Percentiles rank a stretch among this genome's conserved stretches.
phyloP scores from a whole-genome alignment of 148 eudicot species.

The Talinum fruticosum region DNA sequence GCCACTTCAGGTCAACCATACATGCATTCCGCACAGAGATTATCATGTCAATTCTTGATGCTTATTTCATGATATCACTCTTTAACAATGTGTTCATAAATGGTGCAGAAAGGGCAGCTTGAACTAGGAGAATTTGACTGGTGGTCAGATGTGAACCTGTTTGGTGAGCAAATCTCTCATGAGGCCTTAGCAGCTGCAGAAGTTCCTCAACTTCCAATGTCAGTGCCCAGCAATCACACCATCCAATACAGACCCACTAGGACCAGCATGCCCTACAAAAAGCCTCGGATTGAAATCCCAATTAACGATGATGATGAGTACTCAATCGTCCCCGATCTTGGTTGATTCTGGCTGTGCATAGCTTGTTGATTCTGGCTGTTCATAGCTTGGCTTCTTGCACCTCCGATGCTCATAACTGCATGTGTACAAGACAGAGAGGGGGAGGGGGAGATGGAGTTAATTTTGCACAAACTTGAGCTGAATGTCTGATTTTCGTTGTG shows the following conservation, averaged over 20 bases:
- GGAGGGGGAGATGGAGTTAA: background rate
- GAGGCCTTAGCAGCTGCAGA: slow-evolving; percentile 75
- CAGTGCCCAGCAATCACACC: slow-evolving; percentile 37
- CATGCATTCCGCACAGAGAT: background rate
- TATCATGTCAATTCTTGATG: background rate
- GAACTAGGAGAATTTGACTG: slow-evolving; percentile 80
- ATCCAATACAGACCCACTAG: slow-evolving; percentile 43
- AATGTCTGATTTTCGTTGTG: slow-evolving; percentile 6
- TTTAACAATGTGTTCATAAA: background rate
- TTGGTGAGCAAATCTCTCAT: slow-evolving; percentile 53
- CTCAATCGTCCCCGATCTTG: slow-evolving; percentile 93
- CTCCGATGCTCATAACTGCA: slow-evolving; percentile 5
- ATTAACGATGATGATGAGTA: slow-evolving; percentile 69
- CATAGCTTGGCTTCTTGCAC: slow-evolving; percentile 16
- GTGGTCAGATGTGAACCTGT: slow-evolving; percentile 63
- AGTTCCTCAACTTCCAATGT: slow-evolving; percentile 77
- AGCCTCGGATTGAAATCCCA: slow-evolving; percentile 60
- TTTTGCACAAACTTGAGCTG: slow-evolving; percentile 3
- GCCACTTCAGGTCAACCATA: no score
- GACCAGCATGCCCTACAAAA: slow-evolving; percentile 56
- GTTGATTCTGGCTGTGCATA: slow-evolving; percentile 34
- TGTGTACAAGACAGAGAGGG: background rate
- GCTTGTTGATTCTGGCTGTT: slow-evolving; percentile 25
- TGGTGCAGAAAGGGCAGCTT: slow-evolving; percentile 70
- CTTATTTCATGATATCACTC: background rate